Percentiles rank a stretch among this genome's conserved stretches.
These are phyloP conservation scores for Artemisia annua DNA, from an alignment of 129 eudicot species.

Conservation along the genomic window DNA sequence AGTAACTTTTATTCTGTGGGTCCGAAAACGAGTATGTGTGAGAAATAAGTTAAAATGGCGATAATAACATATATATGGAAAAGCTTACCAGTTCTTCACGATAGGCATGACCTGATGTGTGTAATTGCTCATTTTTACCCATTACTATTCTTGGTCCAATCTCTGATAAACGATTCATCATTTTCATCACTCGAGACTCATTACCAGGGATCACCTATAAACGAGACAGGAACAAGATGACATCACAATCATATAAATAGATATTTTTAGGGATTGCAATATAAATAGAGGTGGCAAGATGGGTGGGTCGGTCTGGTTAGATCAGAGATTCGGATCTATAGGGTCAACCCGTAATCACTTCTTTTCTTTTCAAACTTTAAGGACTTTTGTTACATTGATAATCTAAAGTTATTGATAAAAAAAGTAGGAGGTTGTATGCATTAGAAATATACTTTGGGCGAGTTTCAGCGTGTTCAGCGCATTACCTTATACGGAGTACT, in stretches of 20 bases:
- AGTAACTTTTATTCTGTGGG: not conserved
- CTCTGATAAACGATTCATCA: conserved; percentile 93
- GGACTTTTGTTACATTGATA: not conserved
- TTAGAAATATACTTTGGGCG: not conserved
- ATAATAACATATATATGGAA: not conserved
- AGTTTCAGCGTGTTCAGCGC: not conserved
- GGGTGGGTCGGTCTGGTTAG: not conserved
- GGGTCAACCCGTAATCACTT: too few species aligned
- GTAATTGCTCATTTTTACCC: conserved; percentile 91
- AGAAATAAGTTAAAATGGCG: not conserved
- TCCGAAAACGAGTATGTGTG: not conserved
- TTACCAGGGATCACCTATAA: conserved; percentile 98
- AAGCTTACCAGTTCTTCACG: conserved; percentile 82
- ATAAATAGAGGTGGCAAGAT: not conserved
- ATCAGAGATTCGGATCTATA: not conserved
- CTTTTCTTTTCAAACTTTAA: not conserved
- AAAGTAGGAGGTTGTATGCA: not conserved
- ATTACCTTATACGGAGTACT: not conserved
- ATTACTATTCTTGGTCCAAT: conserved; percentile 84
- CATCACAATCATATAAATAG: not conserved
- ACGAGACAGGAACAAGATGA: conserved; percentile 10
- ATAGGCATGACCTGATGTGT: conserved; percentile 96
- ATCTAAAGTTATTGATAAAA: too few species aligned
- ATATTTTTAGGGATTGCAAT: not conserved
- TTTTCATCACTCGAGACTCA: conserved; percentile 88